Percentiles rank a stretch among this genome's conserved stretches.
These are phyloP conservation scores for Cercophora samala DNA, from an alignment of 495 filamentous ascomycete genomes.

Conservation along the genomic window DNA sequence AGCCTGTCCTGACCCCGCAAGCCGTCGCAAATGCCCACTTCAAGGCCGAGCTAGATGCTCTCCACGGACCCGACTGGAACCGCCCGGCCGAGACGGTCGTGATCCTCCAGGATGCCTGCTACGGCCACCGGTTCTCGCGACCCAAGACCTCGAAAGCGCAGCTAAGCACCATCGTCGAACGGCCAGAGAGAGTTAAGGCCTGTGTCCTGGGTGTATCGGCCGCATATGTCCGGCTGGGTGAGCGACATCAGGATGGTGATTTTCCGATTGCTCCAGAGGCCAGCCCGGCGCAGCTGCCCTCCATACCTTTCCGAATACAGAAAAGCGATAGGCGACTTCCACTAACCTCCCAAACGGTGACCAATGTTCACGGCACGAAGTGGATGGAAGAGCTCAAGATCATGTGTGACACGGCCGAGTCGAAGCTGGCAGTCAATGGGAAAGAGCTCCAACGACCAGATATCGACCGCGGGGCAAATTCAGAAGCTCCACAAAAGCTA, in stretches of 20 bases:
- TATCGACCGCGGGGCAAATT: constrained; percentile 44
- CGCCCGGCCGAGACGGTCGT: constrained; percentile 65
- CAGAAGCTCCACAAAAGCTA: constrained; percentile 51
- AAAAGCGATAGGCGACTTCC: constrained; percentile 65
- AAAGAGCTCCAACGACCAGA: constrained; percentile 70
- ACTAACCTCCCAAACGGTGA: constrained; percentile 66
- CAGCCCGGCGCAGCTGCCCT: constrained; percentile 50
- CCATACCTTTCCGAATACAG: constrained; percentile 75
- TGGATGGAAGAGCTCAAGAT: constrained; percentile 89
- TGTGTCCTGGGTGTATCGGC: constrained; percentile 73
- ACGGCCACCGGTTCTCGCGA: constrained; percentile 83
- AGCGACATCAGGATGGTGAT: constrained; percentile 68
- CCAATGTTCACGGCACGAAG: constrained; percentile 74
- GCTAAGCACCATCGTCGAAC: constrained; percentile 77
- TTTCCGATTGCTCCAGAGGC: constrained; percentile 56
- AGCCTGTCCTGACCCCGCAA: constrained; percentile 54
- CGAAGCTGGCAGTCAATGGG: constrained; percentile 64
- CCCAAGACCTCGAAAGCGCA: constrained; percentile 64
- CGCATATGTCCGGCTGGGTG: constrained; percentile 86
- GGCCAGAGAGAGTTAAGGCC: constrained; percentile 88
- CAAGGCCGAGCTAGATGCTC: constrained; percentile 61
- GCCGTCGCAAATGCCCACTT: constrained; percentile 70
- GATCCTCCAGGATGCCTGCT: constrained; percentile 87
- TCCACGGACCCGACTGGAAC: constrained; percentile 50
- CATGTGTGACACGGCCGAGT: constrained; percentile 77